Base-by-base conservation (phyloP, 148 eudicot genomes). In the Suaeda aralocaspica region DNA sequence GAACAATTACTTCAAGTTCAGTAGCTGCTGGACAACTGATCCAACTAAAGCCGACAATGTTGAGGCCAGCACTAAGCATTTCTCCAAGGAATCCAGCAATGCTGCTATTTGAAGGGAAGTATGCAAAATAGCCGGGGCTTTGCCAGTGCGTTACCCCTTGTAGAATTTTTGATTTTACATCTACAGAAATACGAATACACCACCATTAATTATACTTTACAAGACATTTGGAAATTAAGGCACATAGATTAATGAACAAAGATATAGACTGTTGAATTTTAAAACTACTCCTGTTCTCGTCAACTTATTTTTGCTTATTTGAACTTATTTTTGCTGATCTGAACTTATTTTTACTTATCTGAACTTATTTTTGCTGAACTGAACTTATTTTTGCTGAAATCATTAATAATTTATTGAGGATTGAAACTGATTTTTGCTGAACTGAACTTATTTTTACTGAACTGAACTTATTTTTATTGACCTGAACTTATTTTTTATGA, bases 111-210 rank as follows among this genome's bases (percentile, higher is more conserved):
- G 88, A 78, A 19, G 99, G 91, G 73, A 80, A 94, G 80, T 94
- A 94, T 28, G 93, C 97, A 76, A 86, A 94, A 73, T 74, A 91
- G 46, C 78, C 82, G 3, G 97, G 99, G 80, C 99, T 94, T 73
- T 94, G 99, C 99, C 99, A 94, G 68, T 94, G 99, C 57, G 99
- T 94, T 52, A 94, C 92, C 33, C 99, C 96, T 46, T 92, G 97
- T 16, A 94, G 76, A 71, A 94, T 89, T 68, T 91, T 89, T 48
- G 77, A 39, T 76, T 75, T 86, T 36, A 91, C 87, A 77, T 94
- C 99, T 91, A 86, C 73, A 66, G 44, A 31, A 46, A 72, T 46
- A 79, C 45, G 12, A 45, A 30, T 0, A 59, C 21, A 21, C 19
- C 28, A 29, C 31, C 3, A n/a, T 33, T 21, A 15, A 50, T 44